Conservation (phyloP, 2,329 filamentous ascomycete genomes). For the Arthrobotrys conoides region DNA sequence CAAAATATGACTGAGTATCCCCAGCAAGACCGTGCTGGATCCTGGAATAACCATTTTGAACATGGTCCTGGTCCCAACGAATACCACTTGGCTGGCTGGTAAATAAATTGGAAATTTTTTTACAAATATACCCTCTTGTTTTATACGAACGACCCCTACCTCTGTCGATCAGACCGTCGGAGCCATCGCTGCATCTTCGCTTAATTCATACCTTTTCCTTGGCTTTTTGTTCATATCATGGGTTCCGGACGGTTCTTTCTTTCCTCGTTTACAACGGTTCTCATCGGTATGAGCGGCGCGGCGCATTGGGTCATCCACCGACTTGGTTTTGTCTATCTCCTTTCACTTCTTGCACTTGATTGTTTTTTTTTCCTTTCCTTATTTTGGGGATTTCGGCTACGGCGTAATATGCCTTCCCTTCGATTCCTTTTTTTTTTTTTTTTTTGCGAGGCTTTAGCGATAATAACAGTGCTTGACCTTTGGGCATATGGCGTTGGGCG, state of each 20-base stretch:
- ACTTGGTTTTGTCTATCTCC: constrained; percentile 37
- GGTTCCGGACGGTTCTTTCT: constrained; percentile 54
- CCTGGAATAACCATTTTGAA: constrained; percentile 81
- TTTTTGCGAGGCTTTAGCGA: constrained; percentile 60
- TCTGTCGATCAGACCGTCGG: constrained; percentile 58
- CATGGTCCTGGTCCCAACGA: constrained; percentile 86
- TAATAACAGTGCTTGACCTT: constrained; percentile 51
- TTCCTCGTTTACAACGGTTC: constrained; percentile 53
- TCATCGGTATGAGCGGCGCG: constrained; percentile 58
- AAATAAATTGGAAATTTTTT: constrained; percentile 64
- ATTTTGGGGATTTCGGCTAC: constrained; percentile 39
- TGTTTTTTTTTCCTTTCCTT: constrained; percentile 18
- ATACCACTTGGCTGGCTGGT: constrained; percentile 90
- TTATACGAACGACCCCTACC: constrained; percentile 53
- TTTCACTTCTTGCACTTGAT: constrained; percentile 36
- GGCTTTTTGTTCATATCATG: constrained; percentile 62
- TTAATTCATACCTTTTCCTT: constrained; percentile 61
- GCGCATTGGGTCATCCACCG: constrained; percentile 52
- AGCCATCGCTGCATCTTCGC: constrained; percentile 49
- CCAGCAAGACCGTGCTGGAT: constrained; percentile 76
- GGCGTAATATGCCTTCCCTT: constrained; percentile 56
- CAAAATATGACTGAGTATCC: constrained; percentile 86
- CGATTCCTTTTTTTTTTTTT: constrained; percentile 56
- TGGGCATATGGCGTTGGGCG: constrained; percentile 57
- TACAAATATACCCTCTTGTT: constrained; percentile 45